Evolutionary conservation across 768 basidiomycete genomes (phyloP), one percentile per base, ranked within the genome.

Genomic region (Xanthoconium purpureum): DNA sequence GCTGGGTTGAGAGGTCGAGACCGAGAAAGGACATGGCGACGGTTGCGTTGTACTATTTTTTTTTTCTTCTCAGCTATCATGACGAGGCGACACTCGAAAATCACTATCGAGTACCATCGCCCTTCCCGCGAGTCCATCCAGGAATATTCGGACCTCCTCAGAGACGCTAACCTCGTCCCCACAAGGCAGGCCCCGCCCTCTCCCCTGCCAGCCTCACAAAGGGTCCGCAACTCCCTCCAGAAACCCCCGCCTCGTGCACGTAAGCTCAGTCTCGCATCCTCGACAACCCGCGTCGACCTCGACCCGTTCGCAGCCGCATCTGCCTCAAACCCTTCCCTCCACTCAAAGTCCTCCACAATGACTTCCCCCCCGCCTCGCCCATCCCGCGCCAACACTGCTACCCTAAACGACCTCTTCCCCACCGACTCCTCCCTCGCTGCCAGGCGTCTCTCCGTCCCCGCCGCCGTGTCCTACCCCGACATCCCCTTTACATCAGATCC

Each of bases 371-470:
- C 91, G 10, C 85, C 87, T 2, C 82, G 91, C 43, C 91, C 91
- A 0, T 91, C 89, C 45, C 82, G 91, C 54, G 88, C 87, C 57
- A 94, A 94, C 71, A 94, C 91, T 5, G 88, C 86, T 35, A 91
- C 79, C 52, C 78, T 93, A 47, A 84, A 80, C 72, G 91, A 94
- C 73, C 74, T 92, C 65, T 87, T 86, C 69, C 75, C 83, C 6
- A 51, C 72, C 9, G 74, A 75, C 52, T 61, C 71, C 45, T 62
- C 73, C 47, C 66, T 79, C 39, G 73, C 79, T 6, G 63, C 76
- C 20, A 82, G 80, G 47, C 80, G 84, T 50, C 73, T 83, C 53
- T 85, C 83, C 35, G 73, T 77, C 28, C 85, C 83, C 45, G 61
- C 58, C 8, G 57, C 70, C 58, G 55, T 67, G 43, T 57, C 71